Evolutionary conservation across 352 stramenopile species (phyloP).

Genomic region (Phytophthora colocasiae): DNA sequence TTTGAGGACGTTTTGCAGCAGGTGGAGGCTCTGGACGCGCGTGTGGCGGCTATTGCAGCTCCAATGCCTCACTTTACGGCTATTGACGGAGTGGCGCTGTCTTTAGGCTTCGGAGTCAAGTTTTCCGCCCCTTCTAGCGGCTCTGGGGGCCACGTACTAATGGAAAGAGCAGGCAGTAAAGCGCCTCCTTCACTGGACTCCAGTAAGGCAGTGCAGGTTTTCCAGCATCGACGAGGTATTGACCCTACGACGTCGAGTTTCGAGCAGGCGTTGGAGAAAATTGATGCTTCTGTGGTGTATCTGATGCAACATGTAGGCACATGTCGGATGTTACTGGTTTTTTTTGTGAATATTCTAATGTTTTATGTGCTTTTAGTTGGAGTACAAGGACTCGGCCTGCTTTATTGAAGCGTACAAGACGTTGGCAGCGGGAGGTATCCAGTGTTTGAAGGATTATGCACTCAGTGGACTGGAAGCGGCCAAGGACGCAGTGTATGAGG

Average conservation of each 20-base stretch:
- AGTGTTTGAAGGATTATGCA: slow-evolving; percentile 78
- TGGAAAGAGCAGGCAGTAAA: slow-evolving; percentile 20
- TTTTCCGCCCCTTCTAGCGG: slow-evolving; percentile 51
- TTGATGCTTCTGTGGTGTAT: slow-evolving; percentile 71
- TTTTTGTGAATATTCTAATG: background rate
- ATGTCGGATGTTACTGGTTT: background rate
- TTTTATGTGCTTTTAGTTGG: slow-evolving; percentile 42
- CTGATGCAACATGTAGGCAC: slow-evolving; percentile 70
- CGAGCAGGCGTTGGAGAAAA: slow-evolving; percentile 66
- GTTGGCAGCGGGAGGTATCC: slow-evolving; percentile 66
- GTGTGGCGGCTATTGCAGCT: slow-evolving; percentile 65
- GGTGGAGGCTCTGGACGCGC: slow-evolving; percentile 65
- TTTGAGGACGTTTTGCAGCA: slow-evolving; percentile 77
- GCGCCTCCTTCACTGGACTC: slow-evolving; percentile 5
- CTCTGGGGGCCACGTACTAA: slow-evolving; percentile 12
- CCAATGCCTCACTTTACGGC: slow-evolving; percentile 80
- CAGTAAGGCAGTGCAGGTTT: slow-evolving; percentile 70
- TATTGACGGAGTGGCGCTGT: slow-evolving; percentile 60
- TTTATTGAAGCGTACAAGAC: slow-evolving; percentile 80
- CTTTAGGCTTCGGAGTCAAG: slow-evolving; percentile 76
- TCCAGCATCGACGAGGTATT: slow-evolving; percentile 75
- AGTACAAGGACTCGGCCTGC: slow-evolving; percentile 74
- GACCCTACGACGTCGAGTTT: slow-evolving; percentile 75
- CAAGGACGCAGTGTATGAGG: slow-evolving; percentile 70
- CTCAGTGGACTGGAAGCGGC: slow-evolving; percentile 70